Percentiles rank a stretch among this genome's conserved stretches.
Evolutionary conservation across 441 rosid species (phyloP).

Genomic region (Gossypium aridum): DNA sequence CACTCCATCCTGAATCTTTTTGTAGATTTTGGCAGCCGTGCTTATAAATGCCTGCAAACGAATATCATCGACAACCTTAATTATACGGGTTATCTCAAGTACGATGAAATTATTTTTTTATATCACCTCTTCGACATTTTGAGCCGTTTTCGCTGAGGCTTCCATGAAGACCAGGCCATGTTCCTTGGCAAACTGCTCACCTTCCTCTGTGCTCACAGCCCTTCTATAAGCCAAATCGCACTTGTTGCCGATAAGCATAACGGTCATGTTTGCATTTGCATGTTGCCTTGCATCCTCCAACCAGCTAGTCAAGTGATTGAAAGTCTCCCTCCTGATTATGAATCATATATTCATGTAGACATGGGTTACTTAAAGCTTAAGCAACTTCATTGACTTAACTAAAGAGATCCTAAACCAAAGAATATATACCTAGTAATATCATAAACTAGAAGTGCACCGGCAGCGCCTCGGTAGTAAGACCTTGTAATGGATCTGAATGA

Average conservation of each 20-base stretch:
- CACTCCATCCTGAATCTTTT: conserved; percentile 42
- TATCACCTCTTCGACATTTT: conserved; percentile 42
- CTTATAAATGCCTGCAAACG: conserved; percentile 35
- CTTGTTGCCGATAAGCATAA: conserved; percentile 53
- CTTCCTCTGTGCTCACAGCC: conserved; percentile 55
- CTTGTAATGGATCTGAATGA: conserved; percentile 30
- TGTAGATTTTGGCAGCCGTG: conserved; percentile 40
- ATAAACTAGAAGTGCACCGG: conserved; percentile 28
- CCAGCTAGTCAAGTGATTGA: conserved; percentile 54
- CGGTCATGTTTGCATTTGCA: conserved; percentile 51
- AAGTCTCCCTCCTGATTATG: conserved; percentile 42
- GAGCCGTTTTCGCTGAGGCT: conserved; percentile 56
- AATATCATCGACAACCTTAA: neutral
- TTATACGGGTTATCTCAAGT: neutral
- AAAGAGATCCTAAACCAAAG: neutral
- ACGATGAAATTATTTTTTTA: neutral
- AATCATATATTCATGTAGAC: neutral
- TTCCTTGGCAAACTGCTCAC: conserved; percentile 52
- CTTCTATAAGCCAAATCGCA: conserved; percentile 47
- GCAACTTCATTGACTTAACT: neutral
- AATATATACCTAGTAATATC: conserved; percentile 28
- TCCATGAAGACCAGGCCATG: conserved; percentile 45
- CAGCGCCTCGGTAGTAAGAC: conserved; percentile 30
- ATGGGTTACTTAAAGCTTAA: neutral
- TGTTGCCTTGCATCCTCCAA: conserved; percentile 59